Base-by-base conservation (phyloP, 768 basidiomycete species). In the Harrya chromipes region DNA sequence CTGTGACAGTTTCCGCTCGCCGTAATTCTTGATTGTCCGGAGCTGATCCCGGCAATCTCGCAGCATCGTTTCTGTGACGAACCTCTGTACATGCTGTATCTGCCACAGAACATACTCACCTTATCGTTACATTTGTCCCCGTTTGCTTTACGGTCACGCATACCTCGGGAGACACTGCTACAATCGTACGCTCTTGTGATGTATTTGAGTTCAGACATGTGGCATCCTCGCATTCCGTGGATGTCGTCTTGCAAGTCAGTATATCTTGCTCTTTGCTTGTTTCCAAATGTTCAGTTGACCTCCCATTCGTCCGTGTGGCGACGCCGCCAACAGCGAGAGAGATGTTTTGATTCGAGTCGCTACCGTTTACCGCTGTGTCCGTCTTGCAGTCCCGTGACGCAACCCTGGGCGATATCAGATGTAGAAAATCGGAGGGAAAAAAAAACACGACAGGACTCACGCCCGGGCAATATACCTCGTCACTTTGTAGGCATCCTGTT, bases 81-180 rank as follows among this genome's bases (percentile, higher is more conserved):
- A 16, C 2, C 8, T 61, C 27, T 19, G 44, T 39, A 11, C 10
- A 8, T 0, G 24, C 2, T 2, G 4, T 8, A 14, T 8, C 16
- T 0, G 17, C 2, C 6, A 40, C 11, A 20, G 27, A 40, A 17
- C 9, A 20, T 1, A 11, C 44, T 51, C 13, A 61, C 55, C 20
- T 43, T 6, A 24, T 26, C 2, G 3, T 40, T n/a, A 34, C 31
- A 1, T 27, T 14, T 17, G 37, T 29, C 9, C 2, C 20, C 5
- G 48, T 17, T 31, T 52, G 36, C 17, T 44, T 17, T 19, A 13
- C 27, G 9, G 31, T 33, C 16, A 49, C 14, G 35, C 4, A 21
- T 9, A 44, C 46, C 24, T 49, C 47, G 35, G 56, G 56, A 10
- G 44, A 39, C 8, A 29, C 31, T 5, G 35, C 33, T 19, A 19